A percentile compares a stretch with the other conserved stretches of the same genome.
phyloP scores from a whole-genome alignment of 768 basidiomycete genomes.

The Amanita exitialis region DNA sequence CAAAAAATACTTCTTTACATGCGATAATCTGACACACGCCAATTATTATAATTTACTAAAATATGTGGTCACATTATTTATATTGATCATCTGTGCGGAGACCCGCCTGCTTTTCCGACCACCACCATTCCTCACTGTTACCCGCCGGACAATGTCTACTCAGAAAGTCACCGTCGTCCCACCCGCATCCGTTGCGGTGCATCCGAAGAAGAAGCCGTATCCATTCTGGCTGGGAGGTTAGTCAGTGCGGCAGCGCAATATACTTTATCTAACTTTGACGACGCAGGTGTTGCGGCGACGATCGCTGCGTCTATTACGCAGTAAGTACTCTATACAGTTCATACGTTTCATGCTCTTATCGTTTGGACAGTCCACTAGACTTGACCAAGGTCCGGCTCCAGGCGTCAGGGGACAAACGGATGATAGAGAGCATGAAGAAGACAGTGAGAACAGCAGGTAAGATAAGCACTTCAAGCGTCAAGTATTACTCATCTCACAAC shows the following conservation, averaged over 20 bases:
- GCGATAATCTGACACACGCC: neutral
- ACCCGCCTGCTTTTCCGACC: neutral
- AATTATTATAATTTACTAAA: too few species aligned
- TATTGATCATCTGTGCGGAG: neutral
- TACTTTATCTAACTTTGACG: neutral
- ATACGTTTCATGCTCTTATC: neutral
- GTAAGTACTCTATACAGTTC: conserved; percentile 20
- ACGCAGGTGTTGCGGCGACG: conserved; percentile 64
- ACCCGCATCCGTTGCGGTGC: conserved; percentile 6
- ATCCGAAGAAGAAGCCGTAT: conserved; percentile 58
- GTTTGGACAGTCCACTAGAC: conserved; percentile 54
- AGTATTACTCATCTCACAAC: neutral
- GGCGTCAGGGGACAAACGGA: conserved; percentile 86
- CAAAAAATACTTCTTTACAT: too few species aligned
- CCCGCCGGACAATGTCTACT: conserved; percentile 1
- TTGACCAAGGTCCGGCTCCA: conserved; percentile 89
- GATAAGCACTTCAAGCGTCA: conserved; percentile 13
- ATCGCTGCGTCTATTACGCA: conserved; percentile 87
- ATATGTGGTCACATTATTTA: neutral
- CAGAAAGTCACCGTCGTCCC: conserved; percentile 7
- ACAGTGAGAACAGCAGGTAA: conserved; percentile 71
- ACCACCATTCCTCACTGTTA: neutral
- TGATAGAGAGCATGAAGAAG: conserved; percentile 77
- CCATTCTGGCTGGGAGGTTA: conserved; percentile 81
- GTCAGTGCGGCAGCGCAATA: conserved; percentile 10